These are phyloP conservation scores for Gnomoniopsis sp. DNA, from an alignment of 2,329 filamentous ascomycete species.

Conservation along the genomic window DNA sequence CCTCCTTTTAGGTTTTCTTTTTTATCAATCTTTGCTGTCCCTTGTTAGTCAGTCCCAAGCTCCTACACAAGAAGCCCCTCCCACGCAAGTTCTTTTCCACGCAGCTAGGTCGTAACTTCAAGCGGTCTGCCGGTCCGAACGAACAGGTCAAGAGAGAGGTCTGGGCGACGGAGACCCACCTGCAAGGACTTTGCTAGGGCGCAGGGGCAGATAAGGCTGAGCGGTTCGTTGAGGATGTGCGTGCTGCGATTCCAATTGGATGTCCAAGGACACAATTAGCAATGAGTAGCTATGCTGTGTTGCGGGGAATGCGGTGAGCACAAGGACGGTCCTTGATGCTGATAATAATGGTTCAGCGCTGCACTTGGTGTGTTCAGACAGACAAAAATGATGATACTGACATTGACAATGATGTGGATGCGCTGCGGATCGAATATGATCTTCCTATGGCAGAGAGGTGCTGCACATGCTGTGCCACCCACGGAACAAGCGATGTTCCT, in stretches of 20 bases:
- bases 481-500: constrained; percentile 2
- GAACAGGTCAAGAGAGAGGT: not conserved
- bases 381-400: not conserved
- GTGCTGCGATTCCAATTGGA: not conserved
- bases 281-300: not conserved
- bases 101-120: too few species aligned
- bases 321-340: not conserved
- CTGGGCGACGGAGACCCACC: not conserved
- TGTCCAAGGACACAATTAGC: too few species aligned
- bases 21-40: too few species aligned
- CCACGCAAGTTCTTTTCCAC: too few species aligned
- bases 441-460: too few species aligned
- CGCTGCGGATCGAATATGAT: not conserved
- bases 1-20: too few species aligned
- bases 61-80: too few species aligned
- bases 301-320: not conserved
- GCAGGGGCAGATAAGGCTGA: not conserved
- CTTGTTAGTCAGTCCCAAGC: too few species aligned
- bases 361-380: not conserved
- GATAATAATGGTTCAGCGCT: not conserved
- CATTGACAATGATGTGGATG: not conserved
- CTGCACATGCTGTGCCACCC: not conserved
- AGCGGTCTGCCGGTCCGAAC: too few species aligned
- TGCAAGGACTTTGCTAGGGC: too few species aligned
- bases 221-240: not conserved